A percentile compares a stretch with the other conserved stretches of the same genome.
Evolutionary conservation across 352 stramenopile species (phyloP).

Genomic region (Phytophthora syringae): DNA sequence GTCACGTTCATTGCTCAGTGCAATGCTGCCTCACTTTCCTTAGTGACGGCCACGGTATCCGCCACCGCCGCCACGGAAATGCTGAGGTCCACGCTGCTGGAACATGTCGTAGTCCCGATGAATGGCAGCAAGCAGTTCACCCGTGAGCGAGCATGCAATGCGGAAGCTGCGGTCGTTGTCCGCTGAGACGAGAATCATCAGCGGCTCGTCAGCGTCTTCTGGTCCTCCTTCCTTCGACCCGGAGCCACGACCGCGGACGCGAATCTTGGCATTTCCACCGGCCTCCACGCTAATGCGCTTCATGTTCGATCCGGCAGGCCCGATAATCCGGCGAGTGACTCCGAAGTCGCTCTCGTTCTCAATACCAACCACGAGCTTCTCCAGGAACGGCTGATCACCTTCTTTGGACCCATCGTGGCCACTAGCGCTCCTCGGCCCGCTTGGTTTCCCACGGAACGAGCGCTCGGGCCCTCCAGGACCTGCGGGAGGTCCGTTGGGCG

Average conservation of each 20-base stretch:
- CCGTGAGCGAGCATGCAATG: constrained; percentile 73
- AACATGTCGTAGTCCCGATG: constrained; percentile 84
- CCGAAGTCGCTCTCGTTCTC: constrained; percentile 88
- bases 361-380: constrained; percentile 87
- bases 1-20: too few species aligned
- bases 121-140: constrained; percentile 72
- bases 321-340: constrained; percentile 86
- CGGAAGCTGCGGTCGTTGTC: constrained; percentile 88
- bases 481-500: constrained; percentile 38
- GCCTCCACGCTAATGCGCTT: constrained; percentile 89
- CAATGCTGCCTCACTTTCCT: too few species aligned
- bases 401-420: constrained; percentile 33
- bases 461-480: constrained; percentile 28
- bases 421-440: constrained; percentile 15
- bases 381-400: constrained; percentile 45
- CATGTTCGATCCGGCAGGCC: constrained; percentile 80
- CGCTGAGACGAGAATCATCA: constrained; percentile 86
- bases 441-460: constrained; percentile 28
- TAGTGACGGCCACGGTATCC: constrained; percentile 32
- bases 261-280: constrained; percentile 82
- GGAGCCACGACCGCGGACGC: constrained; percentile 82
- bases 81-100: constrained; percentile 31
- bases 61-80: constrained; percentile 29
- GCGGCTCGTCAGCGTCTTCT: constrained; percentile 78
- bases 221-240: constrained; percentile 75